phyloP scores from a whole-genome alignment of 2,329 filamentous ascomycete species.

The Phaeosphaeriaceae sp. region DNA sequence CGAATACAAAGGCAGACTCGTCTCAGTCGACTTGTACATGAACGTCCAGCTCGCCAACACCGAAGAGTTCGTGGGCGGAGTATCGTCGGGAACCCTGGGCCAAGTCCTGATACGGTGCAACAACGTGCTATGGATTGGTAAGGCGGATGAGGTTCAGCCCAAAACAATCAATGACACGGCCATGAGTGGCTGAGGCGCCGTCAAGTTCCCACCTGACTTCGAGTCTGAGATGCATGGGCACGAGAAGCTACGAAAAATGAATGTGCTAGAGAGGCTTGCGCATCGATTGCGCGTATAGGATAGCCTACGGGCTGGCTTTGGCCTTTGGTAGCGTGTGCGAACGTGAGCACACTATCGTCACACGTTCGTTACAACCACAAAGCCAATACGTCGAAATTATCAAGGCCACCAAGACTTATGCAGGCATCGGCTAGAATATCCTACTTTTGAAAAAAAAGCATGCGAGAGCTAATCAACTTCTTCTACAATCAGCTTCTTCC shows the following conservation, averaged over 20 bases:
- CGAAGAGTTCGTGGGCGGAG: conserved; percentile 89
- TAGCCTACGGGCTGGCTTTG: neutral
- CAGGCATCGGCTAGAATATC: conserved; percentile 5
- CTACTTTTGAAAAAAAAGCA: conserved; percentile 5
- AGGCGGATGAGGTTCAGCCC: conserved; percentile 56
- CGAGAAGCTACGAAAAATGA: neutral
- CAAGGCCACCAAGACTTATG: neutral
- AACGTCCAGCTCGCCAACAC: conserved; percentile 92
- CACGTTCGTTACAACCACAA: conserved; percentile 7
- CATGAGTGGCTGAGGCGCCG: conserved; percentile 48
- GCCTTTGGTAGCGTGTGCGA: neutral
- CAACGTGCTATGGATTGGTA: conserved; percentile 92
- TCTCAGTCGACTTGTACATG: conserved; percentile 98
- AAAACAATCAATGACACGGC: conserved; percentile 48
- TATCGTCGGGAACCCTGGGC: conserved; percentile 82
- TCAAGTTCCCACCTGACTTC: neutral
- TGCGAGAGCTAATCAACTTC: conserved; percentile 62
- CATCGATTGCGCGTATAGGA: neutral
- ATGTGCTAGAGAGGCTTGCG: neutral
- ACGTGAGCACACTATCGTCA: neutral
- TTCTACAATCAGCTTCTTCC: conserved; percentile 56
- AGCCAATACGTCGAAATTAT: no score
- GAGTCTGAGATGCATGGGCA: neutral
- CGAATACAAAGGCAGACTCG: conserved; percentile 92
- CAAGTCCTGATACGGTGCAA: conserved; percentile 97